Evolutionary conservation across 495 filamentous ascomycete species (phyloP).

Genomic region (Penicillium paxilli): DNA sequence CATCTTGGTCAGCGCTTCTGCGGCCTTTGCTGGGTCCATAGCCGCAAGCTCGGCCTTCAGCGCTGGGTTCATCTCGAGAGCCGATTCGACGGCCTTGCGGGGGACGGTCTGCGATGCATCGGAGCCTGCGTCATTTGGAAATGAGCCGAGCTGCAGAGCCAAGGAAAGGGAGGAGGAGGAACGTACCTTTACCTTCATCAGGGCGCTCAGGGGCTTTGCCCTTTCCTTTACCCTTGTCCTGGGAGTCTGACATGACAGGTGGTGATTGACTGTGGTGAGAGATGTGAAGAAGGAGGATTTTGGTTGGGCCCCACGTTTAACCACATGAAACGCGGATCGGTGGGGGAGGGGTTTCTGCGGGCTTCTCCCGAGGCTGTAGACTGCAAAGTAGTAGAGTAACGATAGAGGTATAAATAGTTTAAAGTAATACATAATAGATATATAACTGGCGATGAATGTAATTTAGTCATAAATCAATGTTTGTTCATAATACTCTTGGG

Average conservation of each 20-base stretch:
- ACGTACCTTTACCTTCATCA: conserved; percentile 6
- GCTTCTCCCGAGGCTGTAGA: not conserved
- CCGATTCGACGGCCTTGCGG: conserved; percentile 40
- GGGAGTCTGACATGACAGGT: conserved; percentile 38
- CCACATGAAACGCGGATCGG: conserved; percentile 22
- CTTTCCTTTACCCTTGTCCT: conserved; percentile 48
- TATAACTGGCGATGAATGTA: too few relatives aligned
- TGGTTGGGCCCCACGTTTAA: conserved; percentile 35
- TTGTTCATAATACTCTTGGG: too few relatives aligned
- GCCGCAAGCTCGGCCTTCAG: conserved; percentile 47
- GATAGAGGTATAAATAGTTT: too few relatives aligned
- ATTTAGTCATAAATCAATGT: too few relatives aligned
- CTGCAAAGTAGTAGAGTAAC: too few relatives aligned
- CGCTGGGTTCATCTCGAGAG: conserved; percentile 52
- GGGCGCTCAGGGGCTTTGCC: conserved; percentile 37
- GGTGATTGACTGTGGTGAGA: conserved; percentile 6
- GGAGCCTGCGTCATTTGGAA: conserved; percentile 18
- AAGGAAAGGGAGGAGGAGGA: not conserved
- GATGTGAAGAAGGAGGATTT: conserved; percentile 25
- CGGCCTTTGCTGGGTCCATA: conserved; percentile 47
- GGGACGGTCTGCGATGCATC: conserved; percentile 40
- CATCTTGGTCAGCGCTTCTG: conserved; percentile 68
- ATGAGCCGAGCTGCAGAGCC: not conserved
- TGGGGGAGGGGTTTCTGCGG: conserved; percentile 8
- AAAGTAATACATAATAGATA: too few relatives aligned